Base-by-base conservation (phyloP, 2,329 filamentous ascomycete species). In the Exophiala sp. region DNA sequence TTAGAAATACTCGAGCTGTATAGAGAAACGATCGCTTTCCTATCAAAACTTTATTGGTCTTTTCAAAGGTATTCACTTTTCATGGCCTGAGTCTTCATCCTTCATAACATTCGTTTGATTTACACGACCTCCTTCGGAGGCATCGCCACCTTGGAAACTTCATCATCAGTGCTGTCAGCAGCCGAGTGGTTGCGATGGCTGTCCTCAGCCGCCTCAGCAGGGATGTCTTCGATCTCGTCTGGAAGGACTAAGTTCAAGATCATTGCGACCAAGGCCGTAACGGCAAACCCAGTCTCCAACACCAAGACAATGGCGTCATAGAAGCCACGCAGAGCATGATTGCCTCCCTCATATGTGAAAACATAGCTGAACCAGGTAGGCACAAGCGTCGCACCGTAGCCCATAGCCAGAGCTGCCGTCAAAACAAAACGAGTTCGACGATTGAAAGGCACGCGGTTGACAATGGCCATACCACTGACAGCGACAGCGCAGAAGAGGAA, bases 181-280 rank as follows among this genome's bases (percentile, higher is more conserved):
- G 24, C 24, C 24, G 24, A 29, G 24, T 29, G 24, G 5, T 29
- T 29, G 24, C 24, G 24, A 29, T 5, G 7, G 16, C 16, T 18
- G 2, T 56, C 53, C n/a, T 50, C 44, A n/a, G 58, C 47, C 43
- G 65, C 66, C 18, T 52, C 47, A 6, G 63, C 54, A 47, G 75
- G 74, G 29, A 78, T 76, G 40, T 88, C 86, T 63, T 89, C 88
- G n/a, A 86, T 72, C 71, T 95, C 90, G 64, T 89, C 85, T 0
- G 85, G 82, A 12, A 95, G 72, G 0, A 82, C 62, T 46, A 94
- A 69, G 67, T 95, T 95, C 46, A 96, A 75, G 18, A 88, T 69
- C 66, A 94, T 77, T 47, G 83, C 83, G 38, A 91, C 67, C 20
- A 91, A 79, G 0, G 88, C 91, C 0, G 88, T 86, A 16, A 95